Base-by-base conservation (phyloP, 2,329 filamentous ascomycete species). In the Colletotrichum tabaci region DNA sequence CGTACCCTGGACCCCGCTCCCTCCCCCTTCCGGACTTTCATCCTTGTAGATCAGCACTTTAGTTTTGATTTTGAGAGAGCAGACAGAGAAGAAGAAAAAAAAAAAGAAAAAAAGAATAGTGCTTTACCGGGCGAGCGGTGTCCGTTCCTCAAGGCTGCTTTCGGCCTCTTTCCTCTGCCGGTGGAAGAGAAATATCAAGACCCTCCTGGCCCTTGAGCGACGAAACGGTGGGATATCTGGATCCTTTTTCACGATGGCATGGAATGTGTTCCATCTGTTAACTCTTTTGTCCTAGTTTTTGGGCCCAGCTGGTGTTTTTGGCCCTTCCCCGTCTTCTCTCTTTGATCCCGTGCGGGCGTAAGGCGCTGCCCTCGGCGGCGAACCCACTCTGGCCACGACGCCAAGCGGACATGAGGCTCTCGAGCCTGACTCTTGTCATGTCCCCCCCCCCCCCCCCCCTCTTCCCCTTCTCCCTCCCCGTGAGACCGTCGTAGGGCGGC, bases 41-140 rank as follows among this genome's bases (percentile, higher is more conserved):
- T 67, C 67, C 66, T 61, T 63, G 68, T 56, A 67, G 70, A 75
- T 75, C 75, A 74, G 73, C 35, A 74, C 74, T 58, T 42, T 18
- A 23, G 63, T 35, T 35, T 35, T 10, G 30, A 35, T 35, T 35
- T 35, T 10, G 30, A 35, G 30, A 35, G 30, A 35, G 30, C 8
- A 35, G 2, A 35, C 8, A 35, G 9, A 35, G 8, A 35, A 46
- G 35, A 23, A 56, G 26, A 62, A 47, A 58, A 8, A 40, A 38
- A 30, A 46, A 26, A 67, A 47, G 58, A 12, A 40, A 38, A 30
- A 46, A 26, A 18, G 30, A 35, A 30, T 53, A 26, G 47, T 35
- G 30, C 30, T 35, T 30, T 16, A 55, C 26, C 10, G 46, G 60
- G 26, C 23, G 57, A 67, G 64, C 49, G 38, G 16, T 47, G 35